phyloP scores from a whole-genome alignment of 345 rosid genomes.

The Syzygium aqueum region DNA sequence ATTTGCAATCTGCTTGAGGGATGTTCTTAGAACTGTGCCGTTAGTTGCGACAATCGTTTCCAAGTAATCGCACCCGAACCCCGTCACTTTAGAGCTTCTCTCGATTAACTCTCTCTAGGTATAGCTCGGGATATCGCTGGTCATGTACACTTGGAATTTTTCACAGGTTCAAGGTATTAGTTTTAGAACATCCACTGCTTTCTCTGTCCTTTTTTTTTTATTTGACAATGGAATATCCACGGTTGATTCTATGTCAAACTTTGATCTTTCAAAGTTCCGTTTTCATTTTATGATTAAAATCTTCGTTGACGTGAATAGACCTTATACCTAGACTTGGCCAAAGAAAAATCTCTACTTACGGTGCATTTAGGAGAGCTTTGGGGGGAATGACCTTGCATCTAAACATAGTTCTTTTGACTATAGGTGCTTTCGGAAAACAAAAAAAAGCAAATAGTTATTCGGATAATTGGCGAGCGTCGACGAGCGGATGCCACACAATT shows the following conservation, averaged over 20 bases:
- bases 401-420: background rate
- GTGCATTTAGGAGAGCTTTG: background rate
- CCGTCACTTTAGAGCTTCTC: background rate
- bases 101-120: background rate
- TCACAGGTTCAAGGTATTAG: background rate
- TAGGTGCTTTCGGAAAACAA: background rate
- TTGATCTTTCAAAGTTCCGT: background rate
- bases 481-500: background rate
- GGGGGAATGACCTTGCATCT: background rate
- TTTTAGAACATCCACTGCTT: background rate
- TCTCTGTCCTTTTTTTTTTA: background rate
- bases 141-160: background rate
- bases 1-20: background rate
- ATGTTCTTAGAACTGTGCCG: background rate
- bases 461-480: background rate
- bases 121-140: background rate
- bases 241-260: background rate
- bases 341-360: background rate
- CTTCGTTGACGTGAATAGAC: fast-evolving
- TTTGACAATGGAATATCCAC: background rate
- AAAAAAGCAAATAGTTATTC: background rate
- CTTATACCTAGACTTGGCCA: background rate
- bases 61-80: background rate
- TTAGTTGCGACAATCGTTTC: background rate
- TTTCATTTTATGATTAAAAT: background rate